Base-by-base conservation (phyloP, 805 yeast genomes). In the Cyberlindnera mycetangii region DNA sequence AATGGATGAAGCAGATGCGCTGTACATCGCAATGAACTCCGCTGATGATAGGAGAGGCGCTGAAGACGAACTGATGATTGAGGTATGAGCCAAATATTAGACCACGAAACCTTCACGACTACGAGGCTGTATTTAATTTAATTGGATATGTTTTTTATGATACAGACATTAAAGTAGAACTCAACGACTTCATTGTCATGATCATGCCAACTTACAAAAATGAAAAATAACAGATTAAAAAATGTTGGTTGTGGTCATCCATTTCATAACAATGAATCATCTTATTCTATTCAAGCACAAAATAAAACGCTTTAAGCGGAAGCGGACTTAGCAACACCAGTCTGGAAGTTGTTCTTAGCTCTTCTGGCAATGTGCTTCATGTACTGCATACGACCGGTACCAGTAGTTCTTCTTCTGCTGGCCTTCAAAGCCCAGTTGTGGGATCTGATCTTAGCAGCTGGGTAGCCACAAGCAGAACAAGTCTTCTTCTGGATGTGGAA, bases 351-450 rank as follows among this genome's bases (percentile, higher is more conserved):
- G 84, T 92, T 92, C 87, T 90, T 88, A 87, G 92, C 92, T 81
- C 89, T 88, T 84, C 98, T 90, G 64, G 93, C 77, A 66, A 93
- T 96, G 76, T 83, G 84, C 83, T 92, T 93, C 76, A 93, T 83
- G 89, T 92, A 81, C 74, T 90, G 80, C 95, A 89, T 88, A 81
- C 99, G 95, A 78, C 99, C 99, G 74, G 98, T 83, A 82, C 99
- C 99, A 65, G 97, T 90, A 64, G 99, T 93, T 76, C 86, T 85
- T 88, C 99, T 89, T 89, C 99, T 89, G 85, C 90, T 88, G 70
- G 97, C 96, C 86, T 93, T 93, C 62, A 77, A 76, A 75, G 95
- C 97, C 99, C 99, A 93, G 97, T 93, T 93, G 96, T 77, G 85
- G 69, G 89, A 83, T 87, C 99, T 90, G 77, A 85, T 74, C 82